phyloP scores from a whole-genome alignment of 441 rosid genomes.

The Dalechampia spathulata region DNA sequence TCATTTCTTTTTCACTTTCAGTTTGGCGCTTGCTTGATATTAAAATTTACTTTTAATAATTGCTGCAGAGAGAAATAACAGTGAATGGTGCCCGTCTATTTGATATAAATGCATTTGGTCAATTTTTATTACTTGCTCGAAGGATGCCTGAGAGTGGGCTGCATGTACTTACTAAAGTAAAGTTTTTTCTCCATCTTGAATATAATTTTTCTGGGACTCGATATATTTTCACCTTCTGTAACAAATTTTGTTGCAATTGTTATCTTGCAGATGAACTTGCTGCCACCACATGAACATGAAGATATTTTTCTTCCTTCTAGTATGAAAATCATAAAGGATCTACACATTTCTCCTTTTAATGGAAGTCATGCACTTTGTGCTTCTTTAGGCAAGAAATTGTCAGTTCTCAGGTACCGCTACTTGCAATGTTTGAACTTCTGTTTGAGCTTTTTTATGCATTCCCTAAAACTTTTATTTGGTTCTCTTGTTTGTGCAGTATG shows the following conservation, averaged over 20 bases:
- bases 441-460: neutral
- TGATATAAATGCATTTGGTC: conserved; percentile 50
- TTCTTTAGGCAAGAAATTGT: conserved; percentile 70
- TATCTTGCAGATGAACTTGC: conserved; percentile 53
- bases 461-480: neutral
- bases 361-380: conserved; percentile 56
- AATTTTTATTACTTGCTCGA: conserved; percentile 49
- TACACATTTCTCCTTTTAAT: conserved; percentile 58
- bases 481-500: conserved; percentile 34
- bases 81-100: conserved; percentile 76
- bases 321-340: conserved; percentile 63
- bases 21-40: neutral
- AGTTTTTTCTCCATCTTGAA: conserved; percentile 20
- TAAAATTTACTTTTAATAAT: conserved; percentile 3
- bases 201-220: conserved; percentile 6
- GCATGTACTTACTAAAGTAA: conserved; percentile 63
- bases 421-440: neutral
- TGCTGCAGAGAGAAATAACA: conserved; percentile 36
- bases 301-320: conserved; percentile 54
- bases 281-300: conserved; percentile 56
- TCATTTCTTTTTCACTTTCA: neutral
- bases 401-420: conserved; percentile 52
- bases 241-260: conserved; percentile 13
- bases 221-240: conserved; percentile 4
- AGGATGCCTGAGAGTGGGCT: conserved; percentile 50